These are phyloP conservation scores for Pterulicium gracile DNA, from an alignment of 1,284 basidiomycete genomes.

Conservation along the genomic window DNA sequence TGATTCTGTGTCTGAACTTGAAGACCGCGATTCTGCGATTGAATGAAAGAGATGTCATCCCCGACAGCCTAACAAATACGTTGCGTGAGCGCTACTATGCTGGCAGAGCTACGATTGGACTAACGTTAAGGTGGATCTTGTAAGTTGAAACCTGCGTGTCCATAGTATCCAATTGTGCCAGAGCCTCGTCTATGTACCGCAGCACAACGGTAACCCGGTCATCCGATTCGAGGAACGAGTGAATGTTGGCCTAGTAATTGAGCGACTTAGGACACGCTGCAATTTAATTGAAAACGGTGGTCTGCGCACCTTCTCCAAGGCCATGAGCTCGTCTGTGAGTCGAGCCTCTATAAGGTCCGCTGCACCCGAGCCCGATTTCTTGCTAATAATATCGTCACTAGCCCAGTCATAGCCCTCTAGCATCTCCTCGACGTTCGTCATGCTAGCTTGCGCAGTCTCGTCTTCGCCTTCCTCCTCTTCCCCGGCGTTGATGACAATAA, in stretches of 20 bases:
- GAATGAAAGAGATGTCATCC: conserved; percentile 94
- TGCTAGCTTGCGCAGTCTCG: conserved; percentile 68
- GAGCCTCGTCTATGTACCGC: conserved; percentile 80
- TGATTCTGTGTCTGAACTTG: conserved; percentile 99
- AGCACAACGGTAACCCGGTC: conserved; percentile 82
- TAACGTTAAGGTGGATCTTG: conserved; percentile 87
- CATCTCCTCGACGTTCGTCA: conserved; percentile 95
- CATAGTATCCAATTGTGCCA: conserved; percentile 80
- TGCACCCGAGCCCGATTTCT: conserved; percentile 55
- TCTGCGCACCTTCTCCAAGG: conserved; percentile 75
- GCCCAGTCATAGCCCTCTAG: conserved; percentile 97
- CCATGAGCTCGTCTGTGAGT: conserved; percentile 78
- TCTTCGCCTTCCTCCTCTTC: conserved; percentile 53
- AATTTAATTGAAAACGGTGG: too few relatives aligned
- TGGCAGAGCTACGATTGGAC: conserved; percentile 15
- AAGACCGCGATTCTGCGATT: conserved; percentile 91
- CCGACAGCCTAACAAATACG: conserved; percentile 61
- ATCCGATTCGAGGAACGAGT: conserved; percentile 93
- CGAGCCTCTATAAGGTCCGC: conserved; percentile 84
- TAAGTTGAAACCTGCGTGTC: conserved; percentile 81
- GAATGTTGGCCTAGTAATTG: conserved; percentile 75
- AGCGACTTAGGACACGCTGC: too few relatives aligned
- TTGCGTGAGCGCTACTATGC: conserved; percentile 6
- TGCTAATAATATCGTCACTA: conserved; percentile 54
- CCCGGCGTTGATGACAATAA: conserved; percentile 43